Evolutionary conservation across 306 rosid genomes (phyloP).

Genomic region (Spatholobus suberectus): DNA sequence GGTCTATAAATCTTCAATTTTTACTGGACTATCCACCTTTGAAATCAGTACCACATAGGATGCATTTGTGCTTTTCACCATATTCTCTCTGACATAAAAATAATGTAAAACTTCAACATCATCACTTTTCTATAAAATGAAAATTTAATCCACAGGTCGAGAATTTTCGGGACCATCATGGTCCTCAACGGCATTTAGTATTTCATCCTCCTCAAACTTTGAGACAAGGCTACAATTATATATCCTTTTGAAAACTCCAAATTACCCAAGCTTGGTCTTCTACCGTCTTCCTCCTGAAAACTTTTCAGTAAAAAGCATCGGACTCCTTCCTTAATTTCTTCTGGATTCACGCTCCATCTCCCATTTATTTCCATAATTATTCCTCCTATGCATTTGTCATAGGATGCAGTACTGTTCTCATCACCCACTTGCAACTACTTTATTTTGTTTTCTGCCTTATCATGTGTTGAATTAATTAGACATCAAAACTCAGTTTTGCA

Average conservation of each 20-base stretch:
- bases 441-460: not conserved
- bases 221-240: no score
- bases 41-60: not conserved
- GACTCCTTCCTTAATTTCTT: not conserved
- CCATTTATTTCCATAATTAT: not conserved
- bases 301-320: not conserved
- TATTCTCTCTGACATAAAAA: not conserved
- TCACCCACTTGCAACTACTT: slow-evolving; percentile 3
- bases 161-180: not conserved
- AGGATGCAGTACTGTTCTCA: not conserved
- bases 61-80: not conserved
- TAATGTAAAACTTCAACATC: not conserved
- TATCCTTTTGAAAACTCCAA: no score
- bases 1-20: no score
- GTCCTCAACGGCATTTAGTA: not conserved
- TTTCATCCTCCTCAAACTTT: no score
- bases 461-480: not conserved
- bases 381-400: not conserved
- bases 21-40: not conserved
- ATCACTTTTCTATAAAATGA: not conserved
- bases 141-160: not conserved
- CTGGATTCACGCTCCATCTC: not conserved
- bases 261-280: no score
- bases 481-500: not conserved
- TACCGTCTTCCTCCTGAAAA: not conserved